Conservation (phyloP, 2,329 filamentous ascomycete species). For the Pseudocercospora cruenta region DNA sequence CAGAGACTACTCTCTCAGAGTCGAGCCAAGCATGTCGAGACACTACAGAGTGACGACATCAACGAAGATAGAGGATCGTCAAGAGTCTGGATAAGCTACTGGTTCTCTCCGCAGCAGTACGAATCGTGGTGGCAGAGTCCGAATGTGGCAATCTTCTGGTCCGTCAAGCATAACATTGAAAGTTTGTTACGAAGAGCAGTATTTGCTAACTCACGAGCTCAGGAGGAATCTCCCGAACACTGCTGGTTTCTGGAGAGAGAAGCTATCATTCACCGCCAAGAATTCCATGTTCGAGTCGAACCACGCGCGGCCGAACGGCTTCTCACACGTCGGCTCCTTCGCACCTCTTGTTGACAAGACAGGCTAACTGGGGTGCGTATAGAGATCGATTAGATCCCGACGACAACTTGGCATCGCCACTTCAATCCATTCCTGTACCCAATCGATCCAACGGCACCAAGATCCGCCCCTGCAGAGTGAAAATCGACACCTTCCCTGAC, state of each 20-base stretch:
- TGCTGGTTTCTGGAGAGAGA: conserved; percentile 4
- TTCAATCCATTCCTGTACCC: not conserved
- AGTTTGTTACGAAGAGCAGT: not conserved
- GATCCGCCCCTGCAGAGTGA: not conserved
- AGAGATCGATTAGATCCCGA: not conserved
- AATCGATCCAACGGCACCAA: not conserved
- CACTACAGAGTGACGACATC: not conserved
- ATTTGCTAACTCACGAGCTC: not conserved
- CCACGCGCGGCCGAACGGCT: not conserved
- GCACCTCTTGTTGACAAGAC: conserved; percentile 1
- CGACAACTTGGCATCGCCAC: not conserved
- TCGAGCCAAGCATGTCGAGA: not conserved
- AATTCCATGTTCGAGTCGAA: conserved; percentile 1
- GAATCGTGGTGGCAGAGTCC: conserved; percentile 2
- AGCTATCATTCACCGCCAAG: not conserved
- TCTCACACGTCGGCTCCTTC: not conserved
- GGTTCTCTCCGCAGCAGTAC: not conserved
- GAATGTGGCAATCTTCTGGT: not conserved
- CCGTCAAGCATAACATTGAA: not conserved
- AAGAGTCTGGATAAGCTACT: conserved; percentile 3
- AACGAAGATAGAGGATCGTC: not conserved
- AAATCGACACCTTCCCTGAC: not conserved
- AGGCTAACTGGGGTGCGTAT: conserved; percentile 12
- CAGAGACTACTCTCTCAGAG: not conserved
- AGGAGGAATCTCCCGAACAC: not conserved